A percentile compares a stretch with the other conserved stretches of the same genome.
Evolutionary conservation across 164 flowering plant genomes (phyloP).

Genomic region (Vitis rupestris): DNA sequence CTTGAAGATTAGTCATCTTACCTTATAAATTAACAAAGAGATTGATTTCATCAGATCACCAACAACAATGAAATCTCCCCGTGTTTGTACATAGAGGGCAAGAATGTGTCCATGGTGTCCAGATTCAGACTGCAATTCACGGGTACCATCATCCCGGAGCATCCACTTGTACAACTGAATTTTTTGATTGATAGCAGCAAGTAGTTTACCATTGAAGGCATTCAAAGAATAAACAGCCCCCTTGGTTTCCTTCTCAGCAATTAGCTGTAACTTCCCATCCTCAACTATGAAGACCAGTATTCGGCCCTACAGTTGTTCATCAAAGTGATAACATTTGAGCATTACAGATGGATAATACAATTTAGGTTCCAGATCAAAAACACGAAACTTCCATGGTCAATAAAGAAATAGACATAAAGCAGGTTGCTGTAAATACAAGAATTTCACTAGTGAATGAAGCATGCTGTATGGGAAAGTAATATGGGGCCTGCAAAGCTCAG

Average conservation of each 20-base stretch:
- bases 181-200: slow-evolving; percentile 96
- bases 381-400: no score
- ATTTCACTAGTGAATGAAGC: background rate
- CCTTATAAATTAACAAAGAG: slow-evolving; percentile 90
- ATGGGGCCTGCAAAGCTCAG: background rate
- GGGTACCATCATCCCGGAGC: slow-evolving; percentile 93
- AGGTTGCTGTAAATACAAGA: no score
- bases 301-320: slow-evolving; percentile 59
- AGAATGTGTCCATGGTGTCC: slow-evolving; percentile 98
- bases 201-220: slow-evolving; percentile 92
- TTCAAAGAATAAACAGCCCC: slow-evolving; percentile 91
- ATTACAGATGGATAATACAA: background rate
- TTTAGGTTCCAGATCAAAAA: no score
- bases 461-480: background rate
- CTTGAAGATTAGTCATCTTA: slow-evolving; percentile 15
- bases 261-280: slow-evolving; percentile 85
- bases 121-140: slow-evolving; percentile 89
- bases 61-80: slow-evolving; percentile 97
- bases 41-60: slow-evolving; percentile 98
- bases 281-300: slow-evolving; percentile 86
- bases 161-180: slow-evolving; percentile 96
- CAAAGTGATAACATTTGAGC: background rate
- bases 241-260: slow-evolving; percentile 96
- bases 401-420: no score
- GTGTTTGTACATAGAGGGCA: slow-evolving; percentile 92